These are phyloP conservation scores for Claviceps paspali DNA, from an alignment of 2,329 filamentous ascomycete species.

Conservation along the genomic window DNA sequence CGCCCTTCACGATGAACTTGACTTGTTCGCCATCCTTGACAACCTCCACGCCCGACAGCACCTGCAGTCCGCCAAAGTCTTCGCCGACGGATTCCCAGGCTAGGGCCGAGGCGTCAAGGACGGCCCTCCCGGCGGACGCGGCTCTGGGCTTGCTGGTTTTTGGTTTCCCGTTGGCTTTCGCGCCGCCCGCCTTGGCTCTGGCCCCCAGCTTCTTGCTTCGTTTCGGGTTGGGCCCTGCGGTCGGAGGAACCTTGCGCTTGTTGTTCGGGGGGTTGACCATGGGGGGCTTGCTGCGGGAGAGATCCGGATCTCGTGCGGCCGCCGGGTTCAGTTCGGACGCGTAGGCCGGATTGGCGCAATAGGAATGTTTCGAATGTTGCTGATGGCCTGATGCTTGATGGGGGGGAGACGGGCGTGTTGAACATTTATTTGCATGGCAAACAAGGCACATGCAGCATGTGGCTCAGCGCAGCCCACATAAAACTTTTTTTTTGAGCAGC, in stretches of 20 bases:
- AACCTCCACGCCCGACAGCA: constrained; percentile 84
- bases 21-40: constrained; percentile 46
- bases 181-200: not conserved
- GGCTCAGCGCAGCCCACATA: no score
- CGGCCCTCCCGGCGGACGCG: constrained; percentile 9
- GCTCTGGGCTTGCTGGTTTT: constrained; percentile 6
- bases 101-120: constrained; percentile 32
- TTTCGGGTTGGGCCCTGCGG: constrained; percentile 19
- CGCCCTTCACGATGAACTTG: constrained; percentile 33
- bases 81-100: constrained; percentile 68
- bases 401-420: no score
- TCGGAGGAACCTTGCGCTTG: constrained; percentile 23
- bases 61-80: constrained; percentile 82
- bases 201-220: constrained; percentile 17
- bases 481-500: not conserved
- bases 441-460: no score
- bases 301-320: no score
- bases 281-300: not conserved
- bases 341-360: no score
- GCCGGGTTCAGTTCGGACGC: no score
- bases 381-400: no score
- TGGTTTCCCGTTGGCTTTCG: constrained; percentile 1
- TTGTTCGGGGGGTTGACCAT: constrained; percentile 20
- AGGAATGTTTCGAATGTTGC: no score
- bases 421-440: no score